Base-by-base conservation (phyloP, 2,329 filamentous ascomycete genomes). In the Arachnopeziza araneosa region DNA sequence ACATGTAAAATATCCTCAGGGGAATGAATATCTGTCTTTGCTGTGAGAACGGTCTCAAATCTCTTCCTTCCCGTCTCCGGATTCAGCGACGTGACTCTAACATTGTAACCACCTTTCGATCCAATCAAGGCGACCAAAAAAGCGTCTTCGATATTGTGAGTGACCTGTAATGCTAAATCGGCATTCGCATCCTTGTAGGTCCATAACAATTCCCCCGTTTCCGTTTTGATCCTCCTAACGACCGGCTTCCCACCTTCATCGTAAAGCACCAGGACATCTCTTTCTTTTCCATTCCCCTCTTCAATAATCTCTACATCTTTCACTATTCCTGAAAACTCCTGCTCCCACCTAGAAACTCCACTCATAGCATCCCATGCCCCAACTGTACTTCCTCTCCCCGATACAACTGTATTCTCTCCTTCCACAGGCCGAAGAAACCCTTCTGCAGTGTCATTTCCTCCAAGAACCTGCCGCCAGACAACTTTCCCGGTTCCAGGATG, bases 401-500 rank as follows among this genome's bases (percentile, higher is more conserved):
- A 89, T 48, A 92, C 82, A 21, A 98, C 78, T 72, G 87, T 88
- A 67, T 88, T 86, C 72, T 93, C 88, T 61, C 87, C 89, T 66
- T 92, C 86, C n/a, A 86, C 85, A n/a, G 89, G 85, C 64, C 89
- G 81, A 67, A 96, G 75, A 68, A 84, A 79, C 63, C 68, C 60
- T 32, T 63, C 69, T 67, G 24, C 56, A 26, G 50, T 32, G 21
- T 57, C 57, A 44, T 44, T 44, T 49, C 79, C 79, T 36, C 78
- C 77, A n/a, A 81, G 76, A 52, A 96, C 74, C 70, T 97, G 93
- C 58, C 95, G 84, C 95, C 95, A 99, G 1, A 97, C 83, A 19
- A 97, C 72, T 1, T 84, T 81, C 21, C 95, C 93, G 71, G 88
- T 93, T 71, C 87, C 89, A 1, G 95, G 95, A 69, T 97, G 96